These are phyloP conservation scores for Fusarium decemcellulare DNA, from an alignment of 2,329 filamentous ascomycete species.

Conservation along the genomic window DNA sequence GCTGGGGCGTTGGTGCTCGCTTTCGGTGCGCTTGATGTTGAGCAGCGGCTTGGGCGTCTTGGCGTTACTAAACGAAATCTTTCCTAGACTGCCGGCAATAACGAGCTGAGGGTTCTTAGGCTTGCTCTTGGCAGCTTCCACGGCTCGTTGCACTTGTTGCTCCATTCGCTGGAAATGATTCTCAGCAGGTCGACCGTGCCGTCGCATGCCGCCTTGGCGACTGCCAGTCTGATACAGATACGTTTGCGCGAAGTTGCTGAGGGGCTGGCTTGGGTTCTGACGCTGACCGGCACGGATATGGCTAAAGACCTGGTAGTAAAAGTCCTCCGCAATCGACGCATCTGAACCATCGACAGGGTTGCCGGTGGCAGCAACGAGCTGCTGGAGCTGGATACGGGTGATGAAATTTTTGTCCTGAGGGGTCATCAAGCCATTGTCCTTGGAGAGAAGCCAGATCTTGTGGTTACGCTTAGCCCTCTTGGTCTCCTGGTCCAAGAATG, in stretches of 20 bases:
- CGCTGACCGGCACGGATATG: slow-evolving; percentile 92
- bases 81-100: slow-evolving; percentile 95
- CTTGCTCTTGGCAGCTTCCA: slow-evolving; percentile 96
- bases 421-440: slow-evolving; percentile 98
- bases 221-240: slow-evolving; percentile 96
- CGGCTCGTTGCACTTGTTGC: slow-evolving; percentile 96
- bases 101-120: slow-evolving; percentile 98
- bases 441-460: slow-evolving; percentile 94
- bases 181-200: slow-evolving; percentile 87
- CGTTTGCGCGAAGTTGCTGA: slow-evolving; percentile 97
- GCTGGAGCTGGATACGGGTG: slow-evolving; percentile 96
- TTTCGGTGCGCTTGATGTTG: slow-evolving; percentile 92
- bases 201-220: slow-evolving; percentile 80
- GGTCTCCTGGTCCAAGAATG: slow-evolving; percentile 90
- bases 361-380: slow-evolving; percentile 92
- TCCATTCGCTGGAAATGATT: slow-evolving; percentile 99
- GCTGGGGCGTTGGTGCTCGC: slow-evolving; percentile 68
- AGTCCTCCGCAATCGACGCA: slow-evolving; percentile 89
- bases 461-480: slow-evolving; percentile 97
- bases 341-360: slow-evolving; percentile 88
- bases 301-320: slow-evolving; percentile 98
- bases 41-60: slow-evolving; percentile 96
- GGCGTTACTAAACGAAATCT: slow-evolving; percentile 99
- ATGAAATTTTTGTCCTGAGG: slow-evolving; percentile 99
- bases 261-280: slow-evolving; percentile 91